Evolutionary conservation across 2,329 filamentous ascomycete genomes (phyloP).

Genomic region (Cladophialophora bantiana): DNA sequence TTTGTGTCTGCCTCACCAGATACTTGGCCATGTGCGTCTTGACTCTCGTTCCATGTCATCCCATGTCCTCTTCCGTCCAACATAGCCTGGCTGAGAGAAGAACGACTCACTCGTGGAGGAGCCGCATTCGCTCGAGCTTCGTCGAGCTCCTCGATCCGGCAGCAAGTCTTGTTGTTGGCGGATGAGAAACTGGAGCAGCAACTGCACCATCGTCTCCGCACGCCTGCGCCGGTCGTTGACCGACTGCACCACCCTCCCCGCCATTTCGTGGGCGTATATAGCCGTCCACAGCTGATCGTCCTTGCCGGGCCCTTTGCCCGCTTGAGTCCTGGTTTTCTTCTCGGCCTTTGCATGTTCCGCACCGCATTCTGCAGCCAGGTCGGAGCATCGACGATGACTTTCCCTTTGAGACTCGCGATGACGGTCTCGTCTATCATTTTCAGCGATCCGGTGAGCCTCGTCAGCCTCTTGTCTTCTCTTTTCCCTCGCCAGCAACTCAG

Average conservation of each 20-base stretch:
- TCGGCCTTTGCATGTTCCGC: constrained; percentile 17
- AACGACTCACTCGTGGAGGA: background rate
- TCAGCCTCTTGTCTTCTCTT: constrained; percentile 13
- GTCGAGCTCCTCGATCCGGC: background rate
- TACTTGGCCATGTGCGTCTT: background rate
- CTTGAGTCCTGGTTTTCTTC: constrained; percentile 23
- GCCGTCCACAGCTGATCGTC: constrained; percentile 36
- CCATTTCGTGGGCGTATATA: constrained; percentile 31
- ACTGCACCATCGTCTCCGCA: constrained; percentile 17
- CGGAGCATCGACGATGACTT: constrained; percentile 26
- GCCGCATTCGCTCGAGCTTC: background rate
- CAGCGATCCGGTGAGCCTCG: constrained; percentile 21
- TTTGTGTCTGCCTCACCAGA: background rate
- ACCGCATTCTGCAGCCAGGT: constrained; percentile 23
- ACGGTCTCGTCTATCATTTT: constrained; percentile 30
- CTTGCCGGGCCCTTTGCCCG: constrained; percentile 35
- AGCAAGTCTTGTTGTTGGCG: background rate
- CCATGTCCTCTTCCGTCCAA: constrained; percentile 8
- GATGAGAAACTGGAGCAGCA: constrained; percentile 18
- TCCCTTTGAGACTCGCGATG: constrained; percentile 33
- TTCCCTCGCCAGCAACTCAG: background rate
- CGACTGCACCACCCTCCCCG: constrained; percentile 29
- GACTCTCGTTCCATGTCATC: constrained; percentile 1
- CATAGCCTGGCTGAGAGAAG: background rate
- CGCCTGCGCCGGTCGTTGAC: constrained; percentile 29